Base-by-base conservation (phyloP, 2,329 filamentous ascomycete genomes). In the Orbilia quercus region DNA sequence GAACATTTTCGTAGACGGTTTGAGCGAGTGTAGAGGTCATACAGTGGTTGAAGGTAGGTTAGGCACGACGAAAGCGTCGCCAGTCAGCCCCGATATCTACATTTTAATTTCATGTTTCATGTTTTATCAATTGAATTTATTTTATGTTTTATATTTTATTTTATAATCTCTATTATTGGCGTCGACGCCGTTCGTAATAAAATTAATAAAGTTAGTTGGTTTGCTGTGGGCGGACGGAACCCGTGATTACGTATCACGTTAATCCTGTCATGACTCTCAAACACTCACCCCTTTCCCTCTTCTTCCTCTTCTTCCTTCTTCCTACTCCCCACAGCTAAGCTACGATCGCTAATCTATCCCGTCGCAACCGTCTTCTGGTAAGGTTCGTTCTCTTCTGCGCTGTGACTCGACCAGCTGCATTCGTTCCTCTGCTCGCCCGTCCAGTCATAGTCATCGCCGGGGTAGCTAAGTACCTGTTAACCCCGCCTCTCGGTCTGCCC, bases 171-270 rank as follows among this genome's bases (percentile, higher is more conserved):
- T n/a, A n/a, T n/a, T n/a, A n/a, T n/a, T n/a, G n/a, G n/a, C n/a
- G n/a, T n/a, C n/a, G n/a, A n/a, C n/a, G n/a, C n/a, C n/a, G n/a
- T n/a, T n/a, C n/a, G n/a, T n/a, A n/a, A n/a, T n/a, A n/a, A n/a
- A n/a, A n/a, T n/a, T n/a, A n/a, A n/a, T n/a, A n/a, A n/a, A n/a
- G n/a, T n/a, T n/a, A n/a, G n/a, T n/a, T n/a, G n/a, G n/a, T n/a
- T n/a, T n/a, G n/a, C n/a, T n/a, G n/a, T n/a, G n/a, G n/a, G n/a
- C n/a, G 50, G 42, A 48, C 4, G 12, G 50, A 51, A 53, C 66
- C 50, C 66, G 66, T 71, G 66, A 71, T 71, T 71, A 71, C 66
- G 66, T 71, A 71, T 63, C 57, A 62, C 66, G 65, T 55, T 59
- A 57, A 9, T 31, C n/a, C n/a, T n/a, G n/a, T n/a, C n/a, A n/a